Conservation (phyloP, 2,329 filamentous ascomycete species). For the Aureobasidium sp. region DNA sequence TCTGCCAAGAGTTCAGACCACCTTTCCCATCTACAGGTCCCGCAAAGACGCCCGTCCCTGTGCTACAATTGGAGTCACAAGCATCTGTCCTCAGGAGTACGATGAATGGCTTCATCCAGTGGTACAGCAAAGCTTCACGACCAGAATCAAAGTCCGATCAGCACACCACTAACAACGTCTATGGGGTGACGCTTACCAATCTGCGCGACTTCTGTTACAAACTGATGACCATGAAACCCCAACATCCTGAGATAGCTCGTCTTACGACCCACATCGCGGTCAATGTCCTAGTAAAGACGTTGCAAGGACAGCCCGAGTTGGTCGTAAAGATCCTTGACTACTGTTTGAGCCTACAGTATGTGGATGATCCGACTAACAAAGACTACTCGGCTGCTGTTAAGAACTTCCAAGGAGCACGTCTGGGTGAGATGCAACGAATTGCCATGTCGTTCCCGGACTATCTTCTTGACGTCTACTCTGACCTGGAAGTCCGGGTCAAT, state of each 20-base stretch:
- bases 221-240: conserved; percentile 9
- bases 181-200: not conserved
- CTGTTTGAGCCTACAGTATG: conserved; percentile 75
- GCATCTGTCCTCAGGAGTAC: conserved; percentile 10
- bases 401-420: conserved; percentile 75
- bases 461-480: conserved; percentile 73
- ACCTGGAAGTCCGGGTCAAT: conserved; percentile 73
- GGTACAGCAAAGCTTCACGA: conserved; percentile 8
- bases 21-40: conserved; percentile 25
- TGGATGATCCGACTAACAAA: conserved; percentile 59
- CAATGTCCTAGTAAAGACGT: conserved; percentile 7
- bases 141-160: conserved; percentile 6
- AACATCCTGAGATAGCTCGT: conserved; percentile 58
- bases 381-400: conserved; percentile 83
- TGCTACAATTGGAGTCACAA: conserved; percentile 76
- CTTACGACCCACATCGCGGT: conserved; percentile 9
- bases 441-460: conserved; percentile 88
- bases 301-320: conserved; percentile 38
- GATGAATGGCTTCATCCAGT: conserved; percentile 12
- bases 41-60: conserved; percentile 60
- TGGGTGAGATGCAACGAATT: conserved; percentile 78
- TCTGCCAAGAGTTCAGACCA: conserved; percentile 6
- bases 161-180: conserved; percentile 1
- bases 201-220: conserved; percentile 11
- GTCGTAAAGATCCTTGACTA: conserved; percentile 87